These are phyloP conservation scores for Rhodamnia rubescens DNA, from an alignment of 345 rosid genomes.

Conservation along the genomic window DNA sequence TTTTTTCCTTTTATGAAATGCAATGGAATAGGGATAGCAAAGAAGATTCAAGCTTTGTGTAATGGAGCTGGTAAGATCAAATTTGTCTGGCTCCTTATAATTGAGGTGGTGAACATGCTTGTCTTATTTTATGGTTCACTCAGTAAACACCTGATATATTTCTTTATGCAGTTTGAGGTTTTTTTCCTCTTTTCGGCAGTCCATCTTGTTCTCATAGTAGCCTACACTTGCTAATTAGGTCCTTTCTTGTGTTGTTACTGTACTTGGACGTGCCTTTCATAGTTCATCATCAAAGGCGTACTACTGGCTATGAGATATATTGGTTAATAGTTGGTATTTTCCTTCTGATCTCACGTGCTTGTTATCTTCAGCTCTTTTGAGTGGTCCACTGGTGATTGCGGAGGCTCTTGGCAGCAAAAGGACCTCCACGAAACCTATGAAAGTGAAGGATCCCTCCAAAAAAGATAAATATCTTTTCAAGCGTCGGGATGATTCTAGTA, in stretches of 20 bases:
- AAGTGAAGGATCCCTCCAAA: constrained; percentile 71
- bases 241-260: neutral
- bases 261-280: neutral
- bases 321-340: constrained; percentile 4
- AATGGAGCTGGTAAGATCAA: neutral
- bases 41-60: neutral
- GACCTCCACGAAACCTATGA: constrained; percentile 47
- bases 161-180: neutral
- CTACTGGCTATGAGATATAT: neutral
- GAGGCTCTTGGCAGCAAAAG: constrained; percentile 62
- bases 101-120: neutral
- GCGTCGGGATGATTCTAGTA: constrained; percentile 59
- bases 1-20: neutral
- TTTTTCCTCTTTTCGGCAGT: neutral
- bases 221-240: neutral
- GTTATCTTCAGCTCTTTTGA: constrained; percentile 68
- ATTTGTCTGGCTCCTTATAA: neutral
- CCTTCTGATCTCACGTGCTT: neutral
- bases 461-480: constrained; percentile 74
- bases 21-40: neutral
- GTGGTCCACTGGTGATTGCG: constrained; percentile 91
- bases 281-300: neutral
- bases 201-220: neutral
- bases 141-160: neutral
- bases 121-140: neutral